Base-by-base conservation (phyloP, 768 basidiomycete genomes). In the Termitomyces sp. region DNA sequence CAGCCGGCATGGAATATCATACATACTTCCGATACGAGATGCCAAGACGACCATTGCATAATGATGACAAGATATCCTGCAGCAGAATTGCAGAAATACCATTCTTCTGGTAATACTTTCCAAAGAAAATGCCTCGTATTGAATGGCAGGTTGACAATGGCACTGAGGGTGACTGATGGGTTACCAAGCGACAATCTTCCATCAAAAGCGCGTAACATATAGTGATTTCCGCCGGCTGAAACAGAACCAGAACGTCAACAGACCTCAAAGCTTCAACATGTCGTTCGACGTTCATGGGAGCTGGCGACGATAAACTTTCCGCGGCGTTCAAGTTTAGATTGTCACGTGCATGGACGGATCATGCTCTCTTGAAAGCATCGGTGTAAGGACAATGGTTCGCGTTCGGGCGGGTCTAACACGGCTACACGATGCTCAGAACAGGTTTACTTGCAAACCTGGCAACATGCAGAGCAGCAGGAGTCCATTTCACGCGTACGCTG, bases 401-500 rank as follows among this genome's bases (percentile, higher is more conserved):
- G 43, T 29, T 43, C 36, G 52, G 42, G 39, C 58, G 42, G 36
- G 34, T 58, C 43, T 57, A 56, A 9, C 24, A 41, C n/a, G 22
- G 49, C 55, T 43, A 51, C 24, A 56, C 47, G 10, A 18, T 26
- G 13, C 22, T 46, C 24, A 13, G 55, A 47, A 39, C 50, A 72
- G 72, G 71, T 57, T 70, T 58, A 46, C 70, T n/a, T 53, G 62
- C 67, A 7, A 65, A 64, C 59, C 70, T 68, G 57, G 61, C 66
- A 24, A 32, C 67, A 18, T 61, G 59, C 26, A 49, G 49, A 26
- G 46, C 57, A 32, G 58, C 55, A 29, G 52, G 36, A 43, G 46
- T 49, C 44, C 64, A 59, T 43, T 47, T 72, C 43, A 60, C 75
- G 58, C 83, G 86, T 61, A 64, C 70, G 39, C 69, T 91, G 67